A percentile compares a stretch with the other conserved stretches of the same genome.
These are phyloP conservation scores for Dillenia turbinata DNA, from an alignment of 164 flowering plant genomes.

Conservation along the genomic window DNA sequence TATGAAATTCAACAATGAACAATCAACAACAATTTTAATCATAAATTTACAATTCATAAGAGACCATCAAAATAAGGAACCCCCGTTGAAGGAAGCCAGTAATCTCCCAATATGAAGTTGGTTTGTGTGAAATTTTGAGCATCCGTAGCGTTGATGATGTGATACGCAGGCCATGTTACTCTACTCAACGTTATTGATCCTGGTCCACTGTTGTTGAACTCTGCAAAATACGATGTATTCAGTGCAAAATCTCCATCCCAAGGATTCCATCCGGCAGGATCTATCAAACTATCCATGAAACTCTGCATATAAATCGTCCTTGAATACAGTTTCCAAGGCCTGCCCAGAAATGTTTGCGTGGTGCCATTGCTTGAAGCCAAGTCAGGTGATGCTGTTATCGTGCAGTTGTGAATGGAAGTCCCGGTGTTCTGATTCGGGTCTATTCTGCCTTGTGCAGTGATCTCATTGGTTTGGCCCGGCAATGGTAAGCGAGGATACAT, in stretches of 20 bases:
- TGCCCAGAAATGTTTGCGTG: conserved; percentile 22
- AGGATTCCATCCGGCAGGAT: conserved; percentile 25
- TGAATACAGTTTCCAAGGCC: conserved; percentile 39
- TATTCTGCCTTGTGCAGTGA: conserved; percentile 31
- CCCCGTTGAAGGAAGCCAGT: conserved; percentile 32
- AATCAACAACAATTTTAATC: too few species aligned
- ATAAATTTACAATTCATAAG: background rate
- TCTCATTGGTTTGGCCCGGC: conserved; percentile 18
- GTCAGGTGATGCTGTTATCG: conserved; percentile 18
- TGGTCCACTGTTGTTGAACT: conserved; percentile 25
- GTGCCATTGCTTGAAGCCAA: conserved; percentile 12
- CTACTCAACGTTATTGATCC: conserved; percentile 24
- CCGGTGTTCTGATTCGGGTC: conserved; percentile 32
- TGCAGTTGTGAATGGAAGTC: conserved; percentile 26
- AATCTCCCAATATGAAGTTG: conserved; percentile 24
- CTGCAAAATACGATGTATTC: conserved; percentile 25
- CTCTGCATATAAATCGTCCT: conserved; percentile 28
- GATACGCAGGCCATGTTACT: conserved; percentile 37
- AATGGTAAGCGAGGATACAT: conserved; percentile 41
- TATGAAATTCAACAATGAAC: too few species aligned
- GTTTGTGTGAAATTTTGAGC: conserved; percentile 30
- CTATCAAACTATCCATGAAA: conserved; percentile 21
- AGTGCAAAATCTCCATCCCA: conserved; percentile 28
- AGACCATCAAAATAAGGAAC: conserved; percentile 27
- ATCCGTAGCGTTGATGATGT: conserved; percentile 13